Evolutionary conservation across 140 eudicot genomes (phyloP).

Genomic region (Erigeron philadelphicus): DNA sequence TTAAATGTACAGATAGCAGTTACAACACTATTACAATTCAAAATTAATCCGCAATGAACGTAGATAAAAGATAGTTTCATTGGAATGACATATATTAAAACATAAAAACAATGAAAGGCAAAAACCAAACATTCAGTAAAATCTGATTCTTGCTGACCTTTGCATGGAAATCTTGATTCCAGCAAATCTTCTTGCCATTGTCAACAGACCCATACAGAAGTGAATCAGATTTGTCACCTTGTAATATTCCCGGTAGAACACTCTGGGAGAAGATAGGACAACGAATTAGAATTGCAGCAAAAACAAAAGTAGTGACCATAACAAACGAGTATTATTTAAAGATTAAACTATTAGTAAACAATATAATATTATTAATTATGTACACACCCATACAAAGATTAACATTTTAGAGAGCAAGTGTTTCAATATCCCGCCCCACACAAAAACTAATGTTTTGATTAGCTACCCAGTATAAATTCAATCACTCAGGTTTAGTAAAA

Average conservation of each 20-base stretch:
- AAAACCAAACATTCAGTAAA: not conserved
- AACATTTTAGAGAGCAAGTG: no score
- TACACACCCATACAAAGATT: no score
- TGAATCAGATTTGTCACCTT: slow-evolving; percentile 98
- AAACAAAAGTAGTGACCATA: not conserved
- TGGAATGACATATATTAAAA: not conserved
- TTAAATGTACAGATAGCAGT: not conserved
- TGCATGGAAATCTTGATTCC: slow-evolving; percentile 86
- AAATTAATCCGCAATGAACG: not conserved
- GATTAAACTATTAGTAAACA: no score
- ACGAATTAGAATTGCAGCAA: not conserved
- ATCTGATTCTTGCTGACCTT: slow-evolving; percentile 14
- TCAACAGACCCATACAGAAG: slow-evolving; percentile 98
- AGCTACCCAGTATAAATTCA: not conserved
- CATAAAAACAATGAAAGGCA: not conserved
- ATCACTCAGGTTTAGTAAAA: not conserved
- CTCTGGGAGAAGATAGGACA: slow-evolving; percentile 46
- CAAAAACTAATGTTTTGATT: not conserved
- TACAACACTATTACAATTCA: not conserved
- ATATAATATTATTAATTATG: no score
- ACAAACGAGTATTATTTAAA: no score
- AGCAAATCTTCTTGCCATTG: slow-evolving; percentile 97
- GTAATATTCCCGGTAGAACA: slow-evolving; percentile 97
- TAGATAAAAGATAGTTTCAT: not conserved
- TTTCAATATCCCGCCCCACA: not conserved